These are phyloP conservation scores for Arthroderma sp. DNA, from an alignment of 2,329 filamentous ascomycete species.

Conservation along the genomic window DNA sequence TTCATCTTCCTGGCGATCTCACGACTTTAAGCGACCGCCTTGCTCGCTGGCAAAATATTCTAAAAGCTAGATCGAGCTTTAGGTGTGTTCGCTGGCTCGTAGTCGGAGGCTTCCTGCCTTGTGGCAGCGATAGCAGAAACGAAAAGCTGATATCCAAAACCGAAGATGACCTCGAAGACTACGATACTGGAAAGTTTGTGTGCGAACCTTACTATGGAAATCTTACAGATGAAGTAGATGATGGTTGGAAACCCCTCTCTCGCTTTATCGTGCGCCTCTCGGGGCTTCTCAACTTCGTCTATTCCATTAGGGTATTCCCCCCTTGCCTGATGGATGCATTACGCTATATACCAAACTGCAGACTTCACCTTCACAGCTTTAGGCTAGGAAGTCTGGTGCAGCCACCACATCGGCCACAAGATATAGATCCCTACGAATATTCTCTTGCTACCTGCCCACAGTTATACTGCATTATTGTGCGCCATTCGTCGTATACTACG, in stretches of 20 bases:
- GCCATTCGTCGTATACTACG: neutral
- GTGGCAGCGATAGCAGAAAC: neutral
- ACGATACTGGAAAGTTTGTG: neutral
- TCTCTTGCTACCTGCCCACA: neutral
- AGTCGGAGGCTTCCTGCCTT: neutral
- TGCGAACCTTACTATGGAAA: neutral
- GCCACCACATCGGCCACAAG: neutral
- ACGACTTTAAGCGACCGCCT: neutral
- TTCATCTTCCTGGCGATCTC: neutral
- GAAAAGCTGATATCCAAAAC: neutral
- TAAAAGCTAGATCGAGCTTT: neutral
- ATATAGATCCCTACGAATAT: conserved; percentile 1
- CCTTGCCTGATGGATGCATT: conserved; percentile 1
- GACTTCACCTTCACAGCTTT: neutral
- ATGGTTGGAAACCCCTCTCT: neutral
- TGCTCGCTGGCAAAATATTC: neutral
- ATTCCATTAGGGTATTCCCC: neutral
- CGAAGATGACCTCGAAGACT: neutral
- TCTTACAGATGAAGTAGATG: neutral
- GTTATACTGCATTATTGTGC: neutral
- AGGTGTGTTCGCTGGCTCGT: neutral
- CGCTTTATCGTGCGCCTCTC: neutral
- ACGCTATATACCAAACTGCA: neutral
- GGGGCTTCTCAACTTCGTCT: neutral
- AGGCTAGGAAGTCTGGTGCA: neutral